Evolutionary conservation across 805 yeast genomes (phyloP), one percentile per base, ranked within the genome.

Genomic region (Monosporozyma solicola): DNA sequence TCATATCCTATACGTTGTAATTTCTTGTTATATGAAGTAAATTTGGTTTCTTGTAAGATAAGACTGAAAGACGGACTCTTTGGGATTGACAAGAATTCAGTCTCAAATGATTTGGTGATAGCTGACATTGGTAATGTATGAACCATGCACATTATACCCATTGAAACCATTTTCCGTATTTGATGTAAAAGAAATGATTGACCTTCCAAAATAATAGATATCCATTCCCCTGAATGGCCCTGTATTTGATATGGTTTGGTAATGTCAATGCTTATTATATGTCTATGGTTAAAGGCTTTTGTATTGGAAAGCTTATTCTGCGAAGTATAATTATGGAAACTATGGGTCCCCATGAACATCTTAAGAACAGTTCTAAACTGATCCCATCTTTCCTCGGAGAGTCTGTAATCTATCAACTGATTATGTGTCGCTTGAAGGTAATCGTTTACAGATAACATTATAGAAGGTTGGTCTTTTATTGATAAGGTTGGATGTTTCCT

Each of bases 111-210:
- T 60, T 86, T 85, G 11, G 70, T 64, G 55, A 91, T 83, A 58
- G 90, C 77, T 16, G 75, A 74, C 41, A 77, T 60, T 2, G 96
- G 90, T 62, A 86, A 80, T 5, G 91, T 89, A 5, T 88, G 80
- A 62, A 96, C 77, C 27, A 87, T 82, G 16, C 83, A 79, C 52
- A 90, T 74, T 0, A 87, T 78, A 0, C 91, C 92, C 88, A 89
- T 81, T 27, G 95, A 87, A 54, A 90, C 85, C 97, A 90, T 90
- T 66, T 91, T 91, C 62, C 97, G 80, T 64, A 90, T 91, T 74
- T 90, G 97, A 70, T 90, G 97, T 54, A 90, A 75, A 96, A 90
- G 91, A 68, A 90, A 91, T 7, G 95, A 86, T 71, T 91, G 97
- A 6, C 97, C 97, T 67, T 90, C 97, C 59, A 90, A 85, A 71